These are phyloP conservation scores for Ophiostoma himal-ulmi DNA, from an alignment of 2,329 filamentous ascomycete species.

Conservation along the genomic window DNA sequence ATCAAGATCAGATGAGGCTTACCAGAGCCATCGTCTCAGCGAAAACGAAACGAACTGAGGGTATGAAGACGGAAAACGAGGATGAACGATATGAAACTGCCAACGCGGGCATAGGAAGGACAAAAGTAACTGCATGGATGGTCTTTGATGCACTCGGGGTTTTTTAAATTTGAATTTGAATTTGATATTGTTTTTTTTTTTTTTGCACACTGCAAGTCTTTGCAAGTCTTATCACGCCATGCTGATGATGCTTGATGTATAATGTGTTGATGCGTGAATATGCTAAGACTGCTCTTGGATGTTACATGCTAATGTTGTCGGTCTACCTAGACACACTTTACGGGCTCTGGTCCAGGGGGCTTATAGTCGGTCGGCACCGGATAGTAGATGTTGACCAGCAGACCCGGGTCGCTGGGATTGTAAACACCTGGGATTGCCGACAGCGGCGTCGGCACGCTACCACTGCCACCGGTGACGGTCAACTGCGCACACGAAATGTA, in stretches of 20 bases:
- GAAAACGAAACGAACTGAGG: neutral
- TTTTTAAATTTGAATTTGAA: constrained; percentile 1
- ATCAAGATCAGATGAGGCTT: neutral
- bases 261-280: too few relatives aligned
- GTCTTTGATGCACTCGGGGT: constrained; percentile 9
- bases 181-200: constrained; percentile 7
- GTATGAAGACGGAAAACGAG: neutral
- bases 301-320: too few relatives aligned
- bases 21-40: neutral
- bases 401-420: neutral
- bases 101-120: neutral
- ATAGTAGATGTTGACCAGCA: neutral
- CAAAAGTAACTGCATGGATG: constrained; percentile 14
- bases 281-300: too few relatives aligned
- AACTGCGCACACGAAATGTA: constrained; percentile 34
- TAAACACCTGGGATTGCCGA: neutral
- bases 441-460: neutral
- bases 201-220: neutral
- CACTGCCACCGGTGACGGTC: constrained; percentile 27
- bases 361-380: neutral
- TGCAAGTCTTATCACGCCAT: constrained; percentile 16
- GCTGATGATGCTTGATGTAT: too few relatives aligned
- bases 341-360: neutral
- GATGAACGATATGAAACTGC: neutral
- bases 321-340: neutral